Percentiles rank a stretch among this genome's conserved stretches.
Evolutionary conservation across 73 alveolate genomes (phyloP).

Genomic region (Paramecium biaurelia): DNA sequence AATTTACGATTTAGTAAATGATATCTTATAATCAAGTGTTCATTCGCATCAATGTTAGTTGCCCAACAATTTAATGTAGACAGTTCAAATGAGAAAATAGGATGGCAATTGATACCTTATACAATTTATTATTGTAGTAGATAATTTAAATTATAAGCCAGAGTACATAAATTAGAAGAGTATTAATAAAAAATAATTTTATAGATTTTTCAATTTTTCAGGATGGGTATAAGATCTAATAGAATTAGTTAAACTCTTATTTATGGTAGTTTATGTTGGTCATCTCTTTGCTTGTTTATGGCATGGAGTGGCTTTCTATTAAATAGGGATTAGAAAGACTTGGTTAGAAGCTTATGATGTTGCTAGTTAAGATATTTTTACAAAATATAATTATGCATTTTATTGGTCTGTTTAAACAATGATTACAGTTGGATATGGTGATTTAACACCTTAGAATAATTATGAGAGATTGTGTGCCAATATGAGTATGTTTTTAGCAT

Average conservation of each 20-base stretch:
- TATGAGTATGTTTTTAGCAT: slow-evolving; percentile 78
- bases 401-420: slow-evolving; percentile 84
- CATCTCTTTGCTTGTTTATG: slow-evolving; percentile 78
- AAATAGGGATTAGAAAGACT: slow-evolving; percentile 51
- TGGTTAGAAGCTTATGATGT: slow-evolving; percentile 64
- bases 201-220: slow-evolving; percentile 52
- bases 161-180: slow-evolving; percentile 75
- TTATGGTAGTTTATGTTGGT: slow-evolving; percentile 56
- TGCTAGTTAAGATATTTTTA: neutral
- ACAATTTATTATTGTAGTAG: slow-evolving; percentile 70
- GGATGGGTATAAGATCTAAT: slow-evolving; percentile 43
- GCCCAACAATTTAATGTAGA: slow-evolving; percentile 56
- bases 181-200: neutral
- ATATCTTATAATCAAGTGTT: slow-evolving; percentile 52
- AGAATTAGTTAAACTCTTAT: slow-evolving; percentile 14
- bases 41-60: neutral
- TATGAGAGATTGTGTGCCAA: slow-evolving; percentile 74
- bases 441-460: slow-evolving; percentile 74
- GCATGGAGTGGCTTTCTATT: slow-evolving; percentile 62
- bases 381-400: slow-evolving; percentile 62
- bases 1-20: slow-evolving; percentile 68
- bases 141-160: slow-evolving; percentile 69
- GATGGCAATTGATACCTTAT: slow-evolving; percentile 54
- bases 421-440: slow-evolving; percentile 92
- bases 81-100: slow-evolving; percentile 64